phyloP scores from a whole-genome alignment of 2,329 filamentous ascomycete genomes.

The Claviceps digitariae region DNA sequence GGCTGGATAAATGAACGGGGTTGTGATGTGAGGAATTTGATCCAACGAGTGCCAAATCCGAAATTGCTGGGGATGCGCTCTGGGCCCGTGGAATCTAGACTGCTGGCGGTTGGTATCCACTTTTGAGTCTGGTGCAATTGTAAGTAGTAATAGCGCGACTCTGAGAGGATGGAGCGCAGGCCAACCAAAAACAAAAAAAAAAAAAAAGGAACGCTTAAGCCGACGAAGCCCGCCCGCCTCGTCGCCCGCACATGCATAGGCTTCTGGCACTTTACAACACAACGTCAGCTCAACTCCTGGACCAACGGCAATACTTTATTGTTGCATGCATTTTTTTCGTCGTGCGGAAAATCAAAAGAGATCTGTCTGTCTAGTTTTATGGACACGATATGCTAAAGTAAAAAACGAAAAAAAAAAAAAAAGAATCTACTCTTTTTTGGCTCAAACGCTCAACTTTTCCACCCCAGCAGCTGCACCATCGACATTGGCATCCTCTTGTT shows the following conservation, averaged over 20 bases:
- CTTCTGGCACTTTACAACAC: not conserved
- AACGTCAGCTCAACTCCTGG: not conserved
- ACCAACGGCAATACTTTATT: not conserved
- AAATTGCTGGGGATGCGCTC: not conserved
- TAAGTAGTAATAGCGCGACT: not conserved
- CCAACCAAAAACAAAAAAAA: not conserved
- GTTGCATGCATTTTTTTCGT: not conserved
- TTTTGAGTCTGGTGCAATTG: not conserved
- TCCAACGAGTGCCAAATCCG: not conserved
- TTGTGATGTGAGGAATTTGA: not conserved
- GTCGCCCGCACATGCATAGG: too few relatives aligned
- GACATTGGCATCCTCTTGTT: not conserved
- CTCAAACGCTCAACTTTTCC: slow-evolving; percentile 5
- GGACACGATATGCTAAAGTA: too few relatives aligned
- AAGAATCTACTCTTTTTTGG: too few relatives aligned
- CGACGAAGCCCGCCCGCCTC: too few relatives aligned
- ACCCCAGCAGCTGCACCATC: slow-evolving; percentile 2
- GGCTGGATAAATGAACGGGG: not conserved
- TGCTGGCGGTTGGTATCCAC: slow-evolving; percentile 1
- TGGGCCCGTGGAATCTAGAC: too few relatives aligned
- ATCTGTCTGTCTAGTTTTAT: too few relatives aligned
- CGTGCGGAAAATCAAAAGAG: not conserved
- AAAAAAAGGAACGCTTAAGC: not conserved
- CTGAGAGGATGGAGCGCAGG: not conserved
- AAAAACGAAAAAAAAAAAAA: too few relatives aligned